Conservation (phyloP, 768 basidiomycete genomes). For the Mycena leptocephala region DNA sequence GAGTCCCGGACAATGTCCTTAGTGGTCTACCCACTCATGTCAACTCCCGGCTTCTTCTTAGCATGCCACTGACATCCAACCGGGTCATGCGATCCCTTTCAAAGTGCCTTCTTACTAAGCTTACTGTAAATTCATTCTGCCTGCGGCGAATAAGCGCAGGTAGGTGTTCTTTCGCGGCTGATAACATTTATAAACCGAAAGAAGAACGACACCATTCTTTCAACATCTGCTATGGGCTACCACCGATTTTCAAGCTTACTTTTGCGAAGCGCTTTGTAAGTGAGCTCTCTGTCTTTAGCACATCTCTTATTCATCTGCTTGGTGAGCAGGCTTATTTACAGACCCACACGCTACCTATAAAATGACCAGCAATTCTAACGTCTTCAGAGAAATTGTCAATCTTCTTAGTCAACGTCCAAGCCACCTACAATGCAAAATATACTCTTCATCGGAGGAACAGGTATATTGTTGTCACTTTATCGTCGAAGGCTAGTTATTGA, state of each 20-base stretch:
- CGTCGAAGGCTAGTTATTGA: not conserved
- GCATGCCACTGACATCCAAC: too few species aligned
- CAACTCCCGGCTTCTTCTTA: too few species aligned
- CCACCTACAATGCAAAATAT: constrained; percentile 30
- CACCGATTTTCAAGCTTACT: not conserved
- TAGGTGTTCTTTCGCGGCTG: too few species aligned
- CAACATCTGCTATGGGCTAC: not conserved
- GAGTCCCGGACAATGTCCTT: too few species aligned
- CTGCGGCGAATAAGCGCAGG: not conserved
- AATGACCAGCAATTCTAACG: not conserved
- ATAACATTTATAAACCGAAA: too few species aligned
- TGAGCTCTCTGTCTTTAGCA: not conserved
- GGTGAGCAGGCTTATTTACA: constrained; percentile 12
- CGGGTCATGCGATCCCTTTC: too few species aligned
- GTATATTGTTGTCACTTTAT: not conserved
- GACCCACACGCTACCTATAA: not conserved
- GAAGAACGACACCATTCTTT: too few species aligned
- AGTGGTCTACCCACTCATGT: too few species aligned
- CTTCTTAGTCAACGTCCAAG: too few species aligned
- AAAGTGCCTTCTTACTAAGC: too few species aligned
- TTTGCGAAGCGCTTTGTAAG: not conserved
- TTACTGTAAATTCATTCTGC: too few species aligned
- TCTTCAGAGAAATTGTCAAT: not conserved
- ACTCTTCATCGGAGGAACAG: constrained; percentile 25
- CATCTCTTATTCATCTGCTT: constrained; percentile 9